Conservation (phyloP, 768 basidiomycete species). For the Kwoniella sp. region DNA sequence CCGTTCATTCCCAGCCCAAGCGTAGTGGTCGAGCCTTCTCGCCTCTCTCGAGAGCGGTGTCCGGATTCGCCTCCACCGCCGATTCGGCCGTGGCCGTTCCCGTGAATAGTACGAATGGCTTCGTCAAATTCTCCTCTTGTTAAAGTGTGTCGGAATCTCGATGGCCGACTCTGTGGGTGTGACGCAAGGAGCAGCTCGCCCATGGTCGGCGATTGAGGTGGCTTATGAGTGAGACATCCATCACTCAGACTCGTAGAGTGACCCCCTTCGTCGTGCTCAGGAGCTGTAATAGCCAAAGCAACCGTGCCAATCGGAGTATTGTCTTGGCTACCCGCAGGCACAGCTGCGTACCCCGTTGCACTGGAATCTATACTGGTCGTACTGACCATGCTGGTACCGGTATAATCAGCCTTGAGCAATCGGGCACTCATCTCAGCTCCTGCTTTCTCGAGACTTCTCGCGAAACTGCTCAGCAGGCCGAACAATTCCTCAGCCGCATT, state of each 20-base stretch:
- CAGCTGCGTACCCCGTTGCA: not conserved
- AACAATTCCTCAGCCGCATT: slow-evolving; percentile 82
- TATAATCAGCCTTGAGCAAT: slow-evolving; percentile 61
- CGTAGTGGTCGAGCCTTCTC: slow-evolving; percentile 57
- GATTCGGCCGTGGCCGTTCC: slow-evolving; percentile 14
- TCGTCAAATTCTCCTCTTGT: slow-evolving; percentile 80
- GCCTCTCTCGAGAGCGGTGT: slow-evolving; percentile 39
- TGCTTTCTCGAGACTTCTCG: slow-evolving; percentile 45
- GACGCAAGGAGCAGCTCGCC: not conserved
- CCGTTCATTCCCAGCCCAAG: slow-evolving; percentile 31
- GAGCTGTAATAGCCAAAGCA: not conserved
- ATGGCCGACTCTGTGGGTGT: not conserved
- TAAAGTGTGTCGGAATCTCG: slow-evolving; percentile 58
- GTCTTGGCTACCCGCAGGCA: not conserved
- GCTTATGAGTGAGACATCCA: not conserved
- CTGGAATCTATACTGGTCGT: not conserved
- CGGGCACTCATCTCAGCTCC: slow-evolving; percentile 57
- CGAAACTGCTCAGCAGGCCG: slow-evolving; percentile 33
- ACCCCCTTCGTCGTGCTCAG: not conserved
- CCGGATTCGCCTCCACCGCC: not conserved
- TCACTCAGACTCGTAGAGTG: not conserved
- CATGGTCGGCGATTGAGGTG: not conserved
- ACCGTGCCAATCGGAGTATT: not conserved
- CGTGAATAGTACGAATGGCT: slow-evolving; percentile 71
- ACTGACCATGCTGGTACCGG: slow-evolving; percentile 2